Base-by-base conservation (phyloP, 164 flowering plant species). In the Litsea cubeba region DNA sequence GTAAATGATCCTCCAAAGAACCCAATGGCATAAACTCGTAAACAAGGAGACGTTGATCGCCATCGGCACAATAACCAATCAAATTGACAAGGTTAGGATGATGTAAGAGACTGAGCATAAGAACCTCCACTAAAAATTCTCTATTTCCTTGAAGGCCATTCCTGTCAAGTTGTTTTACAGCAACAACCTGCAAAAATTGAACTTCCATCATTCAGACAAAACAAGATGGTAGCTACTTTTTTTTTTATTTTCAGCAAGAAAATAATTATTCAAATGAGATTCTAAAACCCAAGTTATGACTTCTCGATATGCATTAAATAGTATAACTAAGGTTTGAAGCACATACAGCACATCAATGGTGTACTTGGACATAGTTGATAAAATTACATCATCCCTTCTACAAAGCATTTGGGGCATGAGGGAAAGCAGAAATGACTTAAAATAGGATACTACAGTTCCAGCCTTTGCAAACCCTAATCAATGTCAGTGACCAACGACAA, bases 21-120 rank as follows among this genome's bases (percentile, higher is more conserved):
- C 97, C 97, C 78, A 90, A 78, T 12, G 95, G 92, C 97, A 92
- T 92, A 74, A 83, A 92, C 80, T 92, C 97, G 72, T 92, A 92
- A 58, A 92, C 97, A 76, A 92, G 93, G 68, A 92, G 97, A 64
- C 95, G 89, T 75, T 92, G 93, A 72, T 90, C 94, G 60, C 97
- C 97, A 77, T 90, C 97, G 50, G 94, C 93, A 79, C 94, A 90
- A 81, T 90, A 92, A 49, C 97, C 97, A 69, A 89, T 90, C 84
- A 92, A 82, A 80, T 89, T 92, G 68, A 92, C 97, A 64, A 92
- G 91, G 79, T 92, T 92, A 40, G 87, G 83, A 75, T 92, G 94
- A 75, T 92, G 94, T 74, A 92, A 78, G 57, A 89, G 88, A 80
- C 97, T 92, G 72, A 92, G 97, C 94, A 92, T 90, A 77, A 90